Conservation (phyloP, 345 rosid genomes). For the Laguncularia racemosa region DNA sequence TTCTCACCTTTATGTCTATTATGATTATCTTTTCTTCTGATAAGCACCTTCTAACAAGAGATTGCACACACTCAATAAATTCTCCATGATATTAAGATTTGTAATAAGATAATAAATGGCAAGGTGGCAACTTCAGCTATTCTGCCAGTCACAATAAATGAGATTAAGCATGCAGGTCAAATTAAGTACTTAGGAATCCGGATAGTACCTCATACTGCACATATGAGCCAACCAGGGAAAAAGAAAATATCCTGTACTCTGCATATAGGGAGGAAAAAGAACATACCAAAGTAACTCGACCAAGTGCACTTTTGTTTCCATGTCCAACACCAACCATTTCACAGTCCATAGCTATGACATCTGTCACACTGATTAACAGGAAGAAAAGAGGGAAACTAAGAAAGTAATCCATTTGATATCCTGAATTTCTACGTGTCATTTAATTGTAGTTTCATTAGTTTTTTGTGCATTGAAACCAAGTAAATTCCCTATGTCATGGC, state of each 20-base stretch:
- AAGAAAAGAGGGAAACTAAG: slow-evolving; percentile 6
- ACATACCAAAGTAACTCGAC: slow-evolving; percentile 80
- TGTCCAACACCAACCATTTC: slow-evolving; percentile 96
- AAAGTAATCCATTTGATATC: background rate
- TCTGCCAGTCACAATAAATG: too few relatives aligned
- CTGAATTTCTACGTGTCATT: background rate
- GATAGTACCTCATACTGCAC: background rate
- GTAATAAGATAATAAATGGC: too few relatives aligned
- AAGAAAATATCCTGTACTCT: background rate
- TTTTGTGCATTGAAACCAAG: too few relatives aligned
- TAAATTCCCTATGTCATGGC: too few relatives aligned
- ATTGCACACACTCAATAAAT: too few relatives aligned
- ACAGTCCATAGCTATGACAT: slow-evolving; percentile 87
- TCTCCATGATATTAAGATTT: too few relatives aligned
- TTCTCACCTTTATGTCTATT: too few relatives aligned
- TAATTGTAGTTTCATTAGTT: background rate
- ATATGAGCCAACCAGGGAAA: background rate
- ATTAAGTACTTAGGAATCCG: background rate
- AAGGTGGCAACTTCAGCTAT: too few relatives aligned
- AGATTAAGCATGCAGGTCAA: too few relatives aligned
- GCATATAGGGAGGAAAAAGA: slow-evolving; percentile 4
- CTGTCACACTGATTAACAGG: slow-evolving; percentile 58
- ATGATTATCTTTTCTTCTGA: too few relatives aligned
- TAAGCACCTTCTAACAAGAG: too few relatives aligned
- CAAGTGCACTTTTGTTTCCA: slow-evolving; percentile 92